Conservation (phyloP, 2,329 filamentous ascomycete species). For the Periconia macrospinosa region DNA sequence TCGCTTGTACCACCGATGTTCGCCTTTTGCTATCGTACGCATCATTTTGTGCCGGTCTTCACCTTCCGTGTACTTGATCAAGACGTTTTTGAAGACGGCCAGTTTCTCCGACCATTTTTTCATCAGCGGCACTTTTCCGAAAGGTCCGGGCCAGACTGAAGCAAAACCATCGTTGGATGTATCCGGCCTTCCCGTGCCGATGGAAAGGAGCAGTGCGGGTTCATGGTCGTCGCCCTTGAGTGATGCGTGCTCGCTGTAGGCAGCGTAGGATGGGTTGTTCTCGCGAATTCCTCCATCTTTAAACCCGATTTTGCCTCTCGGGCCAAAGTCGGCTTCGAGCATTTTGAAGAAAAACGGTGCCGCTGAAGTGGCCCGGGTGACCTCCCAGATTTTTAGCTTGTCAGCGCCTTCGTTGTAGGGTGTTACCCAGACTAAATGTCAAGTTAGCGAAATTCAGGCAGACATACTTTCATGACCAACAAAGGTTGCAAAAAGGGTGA, state of each 20-base stretch:
- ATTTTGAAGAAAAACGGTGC: slow-evolving; percentile 57
- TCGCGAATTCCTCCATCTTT: slow-evolving; percentile 56
- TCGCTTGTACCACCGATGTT: slow-evolving; percentile 55
- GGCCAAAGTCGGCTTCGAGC: slow-evolving; percentile 47
- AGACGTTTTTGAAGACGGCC: slow-evolving; percentile 52
- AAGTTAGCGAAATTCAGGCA: not conserved
- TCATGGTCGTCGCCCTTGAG: slow-evolving; percentile 47
- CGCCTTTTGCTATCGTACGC: slow-evolving; percentile 49
- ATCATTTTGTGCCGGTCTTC: slow-evolving; percentile 53
- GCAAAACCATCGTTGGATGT: slow-evolving; percentile 51
- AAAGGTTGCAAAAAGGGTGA: too few species aligned
- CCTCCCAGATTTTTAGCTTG: slow-evolving; percentile 54
- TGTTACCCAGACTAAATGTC: slow-evolving; percentile 44
- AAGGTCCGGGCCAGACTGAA: slow-evolving; percentile 48
- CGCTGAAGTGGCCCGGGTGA: slow-evolving; percentile 56
- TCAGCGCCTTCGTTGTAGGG: slow-evolving; percentile 53
- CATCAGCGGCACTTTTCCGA: slow-evolving; percentile 45
- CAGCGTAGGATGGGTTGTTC: slow-evolving; percentile 54
- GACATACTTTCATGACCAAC: too few species aligned
- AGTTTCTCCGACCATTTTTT: slow-evolving; percentile 52
- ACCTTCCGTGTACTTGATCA: slow-evolving; percentile 57
- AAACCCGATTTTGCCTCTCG: slow-evolving; percentile 46
- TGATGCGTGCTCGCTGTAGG: slow-evolving; percentile 51
- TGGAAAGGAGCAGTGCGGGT: slow-evolving; percentile 49
- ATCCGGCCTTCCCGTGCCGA: slow-evolving; percentile 52